Evolutionary conservation across 176 grass and related monocot species (phyloP), one percentile per base, ranked within the genome.

Genomic region (Carex pumila): DNA sequence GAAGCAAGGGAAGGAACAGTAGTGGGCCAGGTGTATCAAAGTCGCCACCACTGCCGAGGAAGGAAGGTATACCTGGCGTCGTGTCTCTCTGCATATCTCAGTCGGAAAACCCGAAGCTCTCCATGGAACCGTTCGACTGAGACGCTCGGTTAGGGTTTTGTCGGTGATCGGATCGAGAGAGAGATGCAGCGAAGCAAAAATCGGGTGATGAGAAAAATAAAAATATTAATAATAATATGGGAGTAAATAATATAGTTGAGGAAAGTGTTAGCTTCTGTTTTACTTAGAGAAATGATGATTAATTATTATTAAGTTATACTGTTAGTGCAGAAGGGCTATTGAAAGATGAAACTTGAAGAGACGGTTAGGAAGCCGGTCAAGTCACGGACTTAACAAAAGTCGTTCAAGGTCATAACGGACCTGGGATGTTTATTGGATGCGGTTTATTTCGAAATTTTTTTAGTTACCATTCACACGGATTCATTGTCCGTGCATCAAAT

Each of bases 1-100:
- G 86, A 68, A 99, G 96, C 85, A 99, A 87, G 70, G 96, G 93
- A 60, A 99, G 96, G 87, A 99, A 99, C 21, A 99, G 91, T 61
- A 99, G 86, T 18, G 96, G 96, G 34, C 90, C 89, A 17, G 91
- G 96, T 22, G 85, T 77, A 39, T 92, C 91, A 82, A 99, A 92
- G 56, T 80, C 89, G 67, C 85, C 87, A 67, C 71, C 89, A 45
- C 73, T 78, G 87, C 85, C 85, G 83, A 89, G 76, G 83, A 92
- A 87, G 82, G 86, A 87, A 31, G 60, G 83, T 86, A 59, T 84
- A 58, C 89, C 79, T 60, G 88, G 62, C 68, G 85, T 34, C 68
- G 85, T 34, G 84, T 90, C 90, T 72, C 90, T 69, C 84, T 77
- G 89, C 90, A 94, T 94, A 90, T 89, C 90, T 91, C 62, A 69